phyloP scores from a whole-genome alignment of 139 green algal genomes.

The Chlorella sp. region DNA sequence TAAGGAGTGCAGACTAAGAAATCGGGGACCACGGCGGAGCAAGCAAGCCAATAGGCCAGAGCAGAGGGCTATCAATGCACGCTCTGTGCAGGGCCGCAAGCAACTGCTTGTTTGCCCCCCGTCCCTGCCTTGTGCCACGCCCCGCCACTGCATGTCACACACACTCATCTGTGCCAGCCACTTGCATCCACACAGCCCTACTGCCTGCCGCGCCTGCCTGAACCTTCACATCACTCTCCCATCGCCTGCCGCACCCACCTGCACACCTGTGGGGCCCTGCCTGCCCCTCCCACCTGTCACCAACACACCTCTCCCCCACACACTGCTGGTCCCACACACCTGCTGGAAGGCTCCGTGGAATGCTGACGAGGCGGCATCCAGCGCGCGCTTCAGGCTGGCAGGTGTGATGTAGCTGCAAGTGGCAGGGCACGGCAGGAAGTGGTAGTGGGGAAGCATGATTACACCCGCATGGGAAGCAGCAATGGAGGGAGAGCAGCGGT shows the following conservation, averaged over 20 bases:
- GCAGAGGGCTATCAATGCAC: no score
- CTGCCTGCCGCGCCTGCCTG: no score
- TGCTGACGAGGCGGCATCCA: conserved; percentile 53
- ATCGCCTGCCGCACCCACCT: no score
- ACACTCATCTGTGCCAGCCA: no score
- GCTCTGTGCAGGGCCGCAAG: neutral
- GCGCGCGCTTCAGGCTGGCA: conserved; percentile 50
- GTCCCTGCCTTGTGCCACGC: neutral
- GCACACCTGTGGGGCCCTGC: no score
- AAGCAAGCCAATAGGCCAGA: no score
- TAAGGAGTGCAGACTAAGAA: no score
- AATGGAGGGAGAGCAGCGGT: neutral
- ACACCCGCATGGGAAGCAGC: neutral
- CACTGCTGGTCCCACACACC: neutral
- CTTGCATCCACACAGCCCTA: no score
- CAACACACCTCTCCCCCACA: neutral
- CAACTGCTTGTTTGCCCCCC: neutral
- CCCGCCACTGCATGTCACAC: neutral
- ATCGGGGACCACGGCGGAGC: no score
- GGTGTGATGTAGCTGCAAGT: conserved; percentile 30
- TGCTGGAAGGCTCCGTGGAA: conserved; percentile 71
- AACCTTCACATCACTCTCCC: no score
- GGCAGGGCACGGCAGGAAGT: neutral
- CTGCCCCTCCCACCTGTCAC: neutral
- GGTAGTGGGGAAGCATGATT: neutral